These are phyloP conservation scores for Dendryphion nanum DNA, from an alignment of 2,329 filamentous ascomycete species.

Conservation along the genomic window DNA sequence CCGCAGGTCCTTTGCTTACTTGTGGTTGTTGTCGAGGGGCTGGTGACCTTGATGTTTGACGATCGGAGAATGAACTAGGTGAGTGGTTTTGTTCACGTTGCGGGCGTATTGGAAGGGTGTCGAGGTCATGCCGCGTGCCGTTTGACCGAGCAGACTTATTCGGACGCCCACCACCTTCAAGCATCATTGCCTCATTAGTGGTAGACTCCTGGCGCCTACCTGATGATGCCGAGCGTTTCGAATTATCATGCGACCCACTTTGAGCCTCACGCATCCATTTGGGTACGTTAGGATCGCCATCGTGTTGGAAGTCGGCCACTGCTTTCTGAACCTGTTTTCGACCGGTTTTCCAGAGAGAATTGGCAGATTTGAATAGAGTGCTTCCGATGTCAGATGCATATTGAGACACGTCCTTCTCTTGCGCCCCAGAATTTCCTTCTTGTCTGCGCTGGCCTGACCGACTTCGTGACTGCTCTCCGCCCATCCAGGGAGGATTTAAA, in stretches of 20 bases:
- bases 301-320: conserved; percentile 76
- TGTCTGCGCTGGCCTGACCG: conserved; percentile 47
- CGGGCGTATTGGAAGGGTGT: conserved; percentile 21
- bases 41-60: conserved; percentile 40
- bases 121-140: conserved; percentile 20
- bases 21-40: conserved; percentile 36
- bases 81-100: conserved; percentile 20
- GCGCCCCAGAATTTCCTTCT: conserved; percentile 57
- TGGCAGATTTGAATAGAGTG: conserved; percentile 88
- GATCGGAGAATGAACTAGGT: conserved; percentile 32
- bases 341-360: conserved; percentile 90
- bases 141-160: conserved; percentile 35
- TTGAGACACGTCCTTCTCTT: conserved; percentile 74
- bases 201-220: conserved; percentile 1
- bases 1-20: conserved; percentile 44
- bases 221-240: conserved; percentile 12
- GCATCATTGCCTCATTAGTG: conserved; percentile 67
- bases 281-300: conserved; percentile 76
- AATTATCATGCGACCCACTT: conserved; percentile 19
- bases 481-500: conserved; percentile 62
- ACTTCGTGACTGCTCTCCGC: conserved; percentile 54
- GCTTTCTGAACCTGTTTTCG: conserved; percentile 92
- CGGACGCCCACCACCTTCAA: conserved; percentile 67
- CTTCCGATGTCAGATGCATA: conserved; percentile 79
- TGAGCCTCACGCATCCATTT: conserved; percentile 90